Conservation (phyloP, 441 rosid genomes). For the Rhodomyrtus psidioides region DNA sequence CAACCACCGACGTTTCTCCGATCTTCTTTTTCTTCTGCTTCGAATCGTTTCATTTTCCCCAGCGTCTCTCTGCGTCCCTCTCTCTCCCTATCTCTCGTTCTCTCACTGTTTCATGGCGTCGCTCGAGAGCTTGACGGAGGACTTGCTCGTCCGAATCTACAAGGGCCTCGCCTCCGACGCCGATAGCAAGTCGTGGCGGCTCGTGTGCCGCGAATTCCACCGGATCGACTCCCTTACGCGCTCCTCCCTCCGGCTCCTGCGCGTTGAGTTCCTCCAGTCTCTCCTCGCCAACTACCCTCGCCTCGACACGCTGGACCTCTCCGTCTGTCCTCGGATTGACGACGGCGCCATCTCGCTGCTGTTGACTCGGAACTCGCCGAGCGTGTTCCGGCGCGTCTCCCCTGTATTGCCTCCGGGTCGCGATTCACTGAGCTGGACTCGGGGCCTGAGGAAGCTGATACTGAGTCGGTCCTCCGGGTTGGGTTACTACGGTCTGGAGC, state of each 20-base stretch:
- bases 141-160: constrained; percentile 48
- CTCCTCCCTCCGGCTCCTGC: constrained; percentile 46
- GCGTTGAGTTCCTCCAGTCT: constrained; percentile 47
- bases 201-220: constrained; percentile 63
- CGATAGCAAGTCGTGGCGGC: constrained; percentile 64
- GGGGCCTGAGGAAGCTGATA: constrained; percentile 34
- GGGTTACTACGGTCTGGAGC: constrained; percentile 49
- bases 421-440: constrained; percentile 17
- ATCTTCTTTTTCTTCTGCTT: background rate
- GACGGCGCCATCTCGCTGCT: constrained; percentile 45
- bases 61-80: background rate
- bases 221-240: constrained; percentile 59
- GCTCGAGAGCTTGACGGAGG: constrained; percentile 54
- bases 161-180: constrained; percentile 24
- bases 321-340: constrained; percentile 68
- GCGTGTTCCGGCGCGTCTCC: background rate
- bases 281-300: constrained; percentile 39
- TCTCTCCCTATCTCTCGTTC: background rate
- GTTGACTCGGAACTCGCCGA: constrained; percentile 11
- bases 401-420: background rate
- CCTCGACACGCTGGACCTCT: constrained; percentile 58
- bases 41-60: background rate
- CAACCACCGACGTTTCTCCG: background rate
- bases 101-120: constrained; percentile 7
- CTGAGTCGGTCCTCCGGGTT: constrained; percentile 58